A percentile compares a stretch with the other conserved stretches of the same genome.
These are phyloP conservation scores for Hydnomerulius pinastri DNA, from an alignment of 768 basidiomycete species.

Conservation along the genomic window DNA sequence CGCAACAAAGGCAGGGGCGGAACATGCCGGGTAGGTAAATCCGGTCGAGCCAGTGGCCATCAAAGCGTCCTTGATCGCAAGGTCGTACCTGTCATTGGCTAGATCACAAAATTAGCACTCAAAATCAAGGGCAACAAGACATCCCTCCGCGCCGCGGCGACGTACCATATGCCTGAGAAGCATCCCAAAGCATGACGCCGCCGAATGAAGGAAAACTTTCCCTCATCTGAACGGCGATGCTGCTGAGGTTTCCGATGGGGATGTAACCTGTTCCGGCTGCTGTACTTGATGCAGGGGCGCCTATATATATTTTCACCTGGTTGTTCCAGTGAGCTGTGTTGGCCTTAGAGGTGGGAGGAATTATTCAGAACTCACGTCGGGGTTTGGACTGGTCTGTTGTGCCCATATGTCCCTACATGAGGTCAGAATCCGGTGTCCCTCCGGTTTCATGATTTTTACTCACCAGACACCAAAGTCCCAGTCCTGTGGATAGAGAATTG, in stretches of 20 bases:
- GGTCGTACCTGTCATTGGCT: constrained; percentile 62
- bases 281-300: constrained; percentile 42
- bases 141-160: constrained; percentile 1
- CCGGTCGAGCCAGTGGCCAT: constrained; percentile 65
- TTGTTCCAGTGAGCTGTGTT: constrained; percentile 2
- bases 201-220: constrained; percentile 45
- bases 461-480: constrained; percentile 43
- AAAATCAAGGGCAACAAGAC: not conserved
- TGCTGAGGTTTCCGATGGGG: constrained; percentile 32
- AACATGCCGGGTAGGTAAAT: constrained; percentile 64
- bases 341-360: not conserved
- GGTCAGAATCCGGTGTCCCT: constrained; percentile 6
- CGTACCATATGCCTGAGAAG: constrained; percentile 41
- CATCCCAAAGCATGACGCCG: constrained; percentile 48
- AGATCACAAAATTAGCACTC: constrained; percentile 5
- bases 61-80: constrained; percentile 61
- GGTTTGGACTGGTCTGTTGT: constrained; percentile 40
- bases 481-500: constrained; percentile 36
- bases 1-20: constrained; percentile 52
- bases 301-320: constrained; percentile 45
- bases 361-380: constrained; percentile 31
- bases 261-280: constrained; percentile 44
- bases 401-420: constrained; percentile 48
- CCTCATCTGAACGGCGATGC: constrained; percentile 35
- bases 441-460: constrained; percentile 3